These are phyloP conservation scores for Aspergillus sergii DNA, from an alignment of 2,329 filamentous ascomycete species.

Conservation along the genomic window DNA sequence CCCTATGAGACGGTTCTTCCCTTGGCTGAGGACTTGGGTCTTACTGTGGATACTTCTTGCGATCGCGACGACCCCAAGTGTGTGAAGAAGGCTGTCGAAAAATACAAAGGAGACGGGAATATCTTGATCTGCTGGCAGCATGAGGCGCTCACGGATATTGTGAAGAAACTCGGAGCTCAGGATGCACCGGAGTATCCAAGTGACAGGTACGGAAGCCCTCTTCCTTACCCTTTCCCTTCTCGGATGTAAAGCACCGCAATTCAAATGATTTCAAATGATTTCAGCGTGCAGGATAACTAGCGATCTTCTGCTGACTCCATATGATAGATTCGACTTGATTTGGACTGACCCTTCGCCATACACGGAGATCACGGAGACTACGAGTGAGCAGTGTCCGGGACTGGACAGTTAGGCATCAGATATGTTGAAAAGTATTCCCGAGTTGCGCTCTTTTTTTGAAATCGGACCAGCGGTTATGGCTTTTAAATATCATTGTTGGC, in stretches of 20 bases:
- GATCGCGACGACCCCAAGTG: slow-evolving; percentile 59
- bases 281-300: not conserved
- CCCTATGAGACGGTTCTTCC: slow-evolving; percentile 62
- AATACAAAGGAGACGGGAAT: slow-evolving; percentile 55
- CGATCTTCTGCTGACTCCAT: not conserved
- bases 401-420: slow-evolving; percentile 43
- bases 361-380: slow-evolving; percentile 46
- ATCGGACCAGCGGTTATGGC: not conserved
- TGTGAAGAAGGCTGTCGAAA: slow-evolving; percentile 54
- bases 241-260: not conserved
- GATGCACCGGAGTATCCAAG: slow-evolving; percentile 55
- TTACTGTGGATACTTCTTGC: slow-evolving; percentile 59
- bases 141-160: slow-evolving; percentile 55
- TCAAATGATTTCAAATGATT: too few relatives aligned
- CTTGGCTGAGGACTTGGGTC: slow-evolving; percentile 57
- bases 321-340: slow-evolving; percentile 54
- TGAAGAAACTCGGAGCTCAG: slow-evolving; percentile 53
- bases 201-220: slow-evolving; percentile 39
- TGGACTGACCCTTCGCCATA: slow-evolving; percentile 61
- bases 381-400: slow-evolving; percentile 58
- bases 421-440: not conserved
- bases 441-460: not conserved
- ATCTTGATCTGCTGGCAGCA: slow-evolving; percentile 68
- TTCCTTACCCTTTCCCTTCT: not conserved
- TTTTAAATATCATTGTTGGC: not conserved